Base-by-base conservation (phyloP, 768 basidiomycete genomes). In the Nidularia sp. region DNA sequence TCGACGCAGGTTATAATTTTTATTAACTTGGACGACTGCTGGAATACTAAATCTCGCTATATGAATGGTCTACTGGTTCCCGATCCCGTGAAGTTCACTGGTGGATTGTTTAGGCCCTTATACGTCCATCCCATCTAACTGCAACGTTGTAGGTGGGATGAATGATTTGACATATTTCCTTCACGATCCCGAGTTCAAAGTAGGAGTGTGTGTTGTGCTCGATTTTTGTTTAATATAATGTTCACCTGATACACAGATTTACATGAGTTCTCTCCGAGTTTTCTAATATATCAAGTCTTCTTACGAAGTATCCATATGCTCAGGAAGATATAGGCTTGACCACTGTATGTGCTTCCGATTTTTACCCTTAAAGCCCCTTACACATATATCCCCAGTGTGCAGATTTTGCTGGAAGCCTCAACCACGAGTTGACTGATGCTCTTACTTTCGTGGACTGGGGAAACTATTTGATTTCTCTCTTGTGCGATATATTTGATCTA, bases 21-120 rank as follows among this genome's bases (percentile, higher is more conserved):
- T 18, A 57, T 64, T 34, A 64, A 64, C 34, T 54, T 62, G 32
- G 63, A 64, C 42, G 63, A 64, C 49, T 64, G 61, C 39, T 64
- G 63, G 63, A 58, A 60, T 36, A 58, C 59, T 9, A 60, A 58
- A 48, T 51, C 51, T 35, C 56, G 63, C 13, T 54, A 60, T 43
- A 41, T 55, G 9, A 51, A 55, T 41, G 63, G 61, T 18, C 41
- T 54, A 6, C 52, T 64, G 6, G 55, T 61, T 18, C 50, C 55
- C 12, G 61, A 64, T 47, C 41, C 57, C 1, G 52, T 48, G 15
- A 64, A 62, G 44, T 64, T 64, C n/a, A 61, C 63, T 5, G 61
- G 60, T 59, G 12, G 7, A 50, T 55, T 6, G 10, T 3, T 9
- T 25, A n/a, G 6, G 15, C 18, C 49, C 10, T 12, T 44, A 8